These are phyloP conservation scores for Turnera subulata DNA, from an alignment of 345 rosid species.

Conservation along the genomic window DNA sequence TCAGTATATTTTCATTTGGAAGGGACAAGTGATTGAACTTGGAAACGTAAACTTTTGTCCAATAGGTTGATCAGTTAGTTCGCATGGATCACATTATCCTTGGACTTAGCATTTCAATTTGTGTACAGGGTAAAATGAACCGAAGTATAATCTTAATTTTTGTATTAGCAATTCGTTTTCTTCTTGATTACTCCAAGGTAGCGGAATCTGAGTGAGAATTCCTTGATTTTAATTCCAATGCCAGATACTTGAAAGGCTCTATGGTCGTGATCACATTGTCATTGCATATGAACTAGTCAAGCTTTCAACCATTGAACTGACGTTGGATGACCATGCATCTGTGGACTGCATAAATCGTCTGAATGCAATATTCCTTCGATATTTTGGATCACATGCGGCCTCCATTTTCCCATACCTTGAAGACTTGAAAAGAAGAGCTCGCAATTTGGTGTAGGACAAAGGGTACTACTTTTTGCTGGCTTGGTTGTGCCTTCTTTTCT, in stretches of 20 bases:
- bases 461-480: background rate
- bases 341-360: constrained; percentile 39
- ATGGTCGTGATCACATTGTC: constrained; percentile 54
- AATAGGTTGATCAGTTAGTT: too few species aligned
- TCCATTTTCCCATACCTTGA: constrained; percentile 43
- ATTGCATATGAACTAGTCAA: constrained; percentile 78
- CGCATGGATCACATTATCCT: too few species aligned
- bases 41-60: background rate
- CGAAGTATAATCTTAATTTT: background rate
- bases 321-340: constrained; percentile 38
- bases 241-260: constrained; percentile 67
- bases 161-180: background rate
- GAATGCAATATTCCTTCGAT: constrained; percentile 36
- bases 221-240: constrained; percentile 9
- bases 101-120: too few species aligned
- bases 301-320: constrained; percentile 60
- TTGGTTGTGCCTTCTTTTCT: too few species aligned
- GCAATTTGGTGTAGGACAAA: background rate
- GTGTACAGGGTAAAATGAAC: background rate
- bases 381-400: constrained; percentile 54
- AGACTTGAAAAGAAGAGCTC: constrained; percentile 30
- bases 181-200: background rate
- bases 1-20: background rate
- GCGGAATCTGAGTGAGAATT: constrained; percentile 1
- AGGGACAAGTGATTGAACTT: background rate